A percentile compares a stretch with the other conserved stretches of the same genome.
Conservation (phyloP, 352 stramenopile species). For the Phytophthora idaei region DNA sequence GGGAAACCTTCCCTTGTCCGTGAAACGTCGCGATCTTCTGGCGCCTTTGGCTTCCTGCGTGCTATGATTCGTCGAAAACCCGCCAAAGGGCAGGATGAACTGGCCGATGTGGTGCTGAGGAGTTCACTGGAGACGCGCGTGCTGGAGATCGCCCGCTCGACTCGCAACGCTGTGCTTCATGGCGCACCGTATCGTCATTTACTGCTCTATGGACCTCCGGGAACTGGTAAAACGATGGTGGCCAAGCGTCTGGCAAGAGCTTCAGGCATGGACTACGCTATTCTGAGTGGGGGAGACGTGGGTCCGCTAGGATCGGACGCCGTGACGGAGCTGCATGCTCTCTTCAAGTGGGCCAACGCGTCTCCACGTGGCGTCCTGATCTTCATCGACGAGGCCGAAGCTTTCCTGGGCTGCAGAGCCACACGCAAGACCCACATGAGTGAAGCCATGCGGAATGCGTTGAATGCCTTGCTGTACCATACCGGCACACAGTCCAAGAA, state of each 20-base stretch:
- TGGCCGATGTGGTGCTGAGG: slow-evolving; percentile 67
- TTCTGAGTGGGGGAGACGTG: slow-evolving; percentile 87
- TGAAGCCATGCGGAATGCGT: slow-evolving; percentile 79
- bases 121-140: slow-evolving; percentile 62
- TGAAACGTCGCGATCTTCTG: slow-evolving; percentile 63
- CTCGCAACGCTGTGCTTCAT: slow-evolving; percentile 63
- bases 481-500: slow-evolving; percentile 73
- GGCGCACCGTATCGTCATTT: slow-evolving; percentile 82
- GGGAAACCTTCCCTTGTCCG: slow-evolving; percentile 76
- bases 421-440: slow-evolving; percentile 86
- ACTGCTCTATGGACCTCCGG: slow-evolving; percentile 83
- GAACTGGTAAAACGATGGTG: slow-evolving; percentile 91
- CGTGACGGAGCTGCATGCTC: slow-evolving; percentile 79
- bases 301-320: slow-evolving; percentile 76
- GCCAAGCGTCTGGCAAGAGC: slow-evolving; percentile 73
- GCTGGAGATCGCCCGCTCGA: slow-evolving; percentile 65
- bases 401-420: slow-evolving; percentile 76
- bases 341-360: slow-evolving; percentile 84
- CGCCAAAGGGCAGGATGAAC: slow-evolving; percentile 41
- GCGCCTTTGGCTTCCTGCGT: slow-evolving; percentile 49
- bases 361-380: slow-evolving; percentile 80
- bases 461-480: slow-evolving; percentile 87
- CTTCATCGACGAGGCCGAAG: slow-evolving; percentile 90
- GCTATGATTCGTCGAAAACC: slow-evolving; percentile 29
- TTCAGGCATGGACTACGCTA: slow-evolving; percentile 82